Evolutionary conservation across 2,329 filamentous ascomycete genomes (phyloP), one percentile per base, ranked within the genome.

Genomic region (Talaromyces sp.): DNA sequence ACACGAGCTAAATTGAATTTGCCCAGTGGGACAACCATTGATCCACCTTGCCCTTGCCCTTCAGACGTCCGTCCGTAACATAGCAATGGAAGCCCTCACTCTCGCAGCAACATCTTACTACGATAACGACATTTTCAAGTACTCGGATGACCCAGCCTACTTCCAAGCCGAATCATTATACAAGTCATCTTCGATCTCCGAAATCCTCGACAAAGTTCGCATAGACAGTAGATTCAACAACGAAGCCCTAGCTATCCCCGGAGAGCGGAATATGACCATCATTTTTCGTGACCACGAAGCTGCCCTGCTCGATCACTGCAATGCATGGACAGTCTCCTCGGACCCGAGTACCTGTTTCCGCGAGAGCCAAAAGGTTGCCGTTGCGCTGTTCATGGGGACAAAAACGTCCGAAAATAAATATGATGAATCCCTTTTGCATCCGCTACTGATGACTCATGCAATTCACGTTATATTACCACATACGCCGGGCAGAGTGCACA

Each of bases 21-120:
- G 2, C 12, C 2, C 67, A 93, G 90, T 96, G 65, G 93, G 89
- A 18, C 91, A 97, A 70, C 91, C 93, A 1, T 81, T 98, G n/a
- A 95, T 98, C 63, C 95, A 98, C 71, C 83, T 99, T 2, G 93
- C 87, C n/a, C 97, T 96, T 73, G 95, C 92, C 9, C 93, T 89
- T 72, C 93, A 99, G 79, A 82, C 98, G 69, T 86, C 90, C 65
- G 95, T 85, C 68, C 89, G 88, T 63, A 93, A 96, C 67, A 74
- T 98, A 21, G 93, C 88, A 55, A 95, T 96, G 77, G 95, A 99
- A 79, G 90, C 92, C 0, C 82, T 99, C 0, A 87, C 86, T 0
- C 81, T 96, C 65, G 81, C 87, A 0, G 77, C 84, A 18, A 84
- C 83, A 64, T 85, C 82, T 71, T 85, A 87, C 72, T 80, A 79